Conservation (phyloP, 352 stramenopile species). For the Phytopythium chamaehyphon region DNA sequence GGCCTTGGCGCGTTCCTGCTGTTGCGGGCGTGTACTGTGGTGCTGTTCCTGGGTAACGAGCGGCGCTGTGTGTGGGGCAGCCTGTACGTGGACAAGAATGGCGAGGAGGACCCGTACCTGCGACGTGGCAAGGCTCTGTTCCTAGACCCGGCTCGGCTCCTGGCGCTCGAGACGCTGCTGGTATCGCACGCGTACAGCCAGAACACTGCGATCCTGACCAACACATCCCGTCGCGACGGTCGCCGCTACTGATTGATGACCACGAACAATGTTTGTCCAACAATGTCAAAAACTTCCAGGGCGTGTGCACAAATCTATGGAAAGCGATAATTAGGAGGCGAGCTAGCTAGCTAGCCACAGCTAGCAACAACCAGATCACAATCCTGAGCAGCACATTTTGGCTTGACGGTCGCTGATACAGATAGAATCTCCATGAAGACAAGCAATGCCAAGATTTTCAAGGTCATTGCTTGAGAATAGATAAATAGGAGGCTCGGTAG, state of each 20-base stretch:
- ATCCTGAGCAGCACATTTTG: no score
- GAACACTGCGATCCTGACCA: slow-evolving; percentile 75
- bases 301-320: no score
- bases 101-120: slow-evolving; percentile 80
- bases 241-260: slow-evolving; percentile 54
- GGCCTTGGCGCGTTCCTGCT: slow-evolving; percentile 64
- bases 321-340: no score
- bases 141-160: slow-evolving; percentile 45
- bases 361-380: no score
- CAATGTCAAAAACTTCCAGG: no score
- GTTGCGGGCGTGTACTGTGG: slow-evolving; percentile 73
- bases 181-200: slow-evolving; percentile 69
- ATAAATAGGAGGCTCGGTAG: no score
- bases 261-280: no score
- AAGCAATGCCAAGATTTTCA: no score
- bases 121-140: slow-evolving; percentile 73
- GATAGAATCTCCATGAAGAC: no score
- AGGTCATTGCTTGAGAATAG: no score
- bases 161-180: slow-evolving; percentile 66
- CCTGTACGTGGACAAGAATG: slow-evolving; percentile 84
- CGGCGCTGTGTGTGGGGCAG: slow-evolving; percentile 78
- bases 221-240: slow-evolving; percentile 73
- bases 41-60: slow-evolving; percentile 80
- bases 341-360: no score
- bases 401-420: no score